Base-by-base conservation (phyloP, 306 rosid genomes). In the Comarum palustre region DNA sequence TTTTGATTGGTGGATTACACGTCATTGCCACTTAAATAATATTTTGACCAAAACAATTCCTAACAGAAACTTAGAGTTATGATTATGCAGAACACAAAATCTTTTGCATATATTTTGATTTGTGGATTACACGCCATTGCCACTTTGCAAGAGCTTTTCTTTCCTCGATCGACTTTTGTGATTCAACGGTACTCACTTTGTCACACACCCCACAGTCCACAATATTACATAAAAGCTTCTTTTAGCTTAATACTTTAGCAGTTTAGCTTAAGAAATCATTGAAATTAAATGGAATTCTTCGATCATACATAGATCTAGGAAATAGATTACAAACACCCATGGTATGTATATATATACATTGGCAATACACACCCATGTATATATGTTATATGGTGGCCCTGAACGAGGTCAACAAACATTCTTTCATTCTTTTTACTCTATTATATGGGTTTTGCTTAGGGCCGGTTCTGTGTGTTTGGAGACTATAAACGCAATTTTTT, bases 71-170 rank as follows among this genome's bases (percentile, higher is more conserved):
- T 25, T 52, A 52, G 24, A 3, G 55, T 17, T 20, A n/a, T 52
- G 12, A 10, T 20, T 8, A 20, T 20, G 24, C 11, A 52, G 22
- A 10, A 75, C 60, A 46, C 41, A 45, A 55, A 71, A 51, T 39
- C 24, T 64, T 66, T 29, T 68, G 22, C 2, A 9, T 34, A 17
- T 62, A 62, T 17, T 65, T 46, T 76, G 72, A 74, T 74, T 74
- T 43, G 79, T 85, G 89, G 83, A 55, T 55, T 77, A 82, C 84
- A 85, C 86, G 83, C 72, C 19, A 46, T 47, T 79, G 59, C 84
- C 81, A 82, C 82, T 39, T 70, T 51, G 43, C 73, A 15, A 17
- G 2, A 25, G 36, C 79, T 67, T 85, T 72, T 66, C 20, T 31
- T 22, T 6, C 45, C 45, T 41, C 45, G 45, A 41, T 10, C 61